A percentile compares a stretch with the other conserved stretches of the same genome.
Evolutionary conservation across 805 yeast genomes (phyloP).

Genomic region (Candida hispaniensis): DNA sequence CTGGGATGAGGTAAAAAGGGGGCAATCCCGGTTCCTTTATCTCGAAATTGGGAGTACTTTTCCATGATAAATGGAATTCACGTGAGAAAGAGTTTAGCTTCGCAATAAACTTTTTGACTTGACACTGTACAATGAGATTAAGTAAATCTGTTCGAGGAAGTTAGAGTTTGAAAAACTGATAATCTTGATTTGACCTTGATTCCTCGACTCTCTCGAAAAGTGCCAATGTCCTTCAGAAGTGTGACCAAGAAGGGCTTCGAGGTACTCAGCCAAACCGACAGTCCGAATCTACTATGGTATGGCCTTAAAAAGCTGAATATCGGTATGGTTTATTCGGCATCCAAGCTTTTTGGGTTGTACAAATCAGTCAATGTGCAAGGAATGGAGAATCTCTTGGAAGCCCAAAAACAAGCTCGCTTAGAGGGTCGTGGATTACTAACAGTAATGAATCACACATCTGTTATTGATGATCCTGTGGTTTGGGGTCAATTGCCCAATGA

Average conservation of each 20-base stretch:
- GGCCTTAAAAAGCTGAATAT: conserved; percentile 12
- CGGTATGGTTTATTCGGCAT: conserved; percentile 9
- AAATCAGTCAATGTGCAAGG: conserved; percentile 35
- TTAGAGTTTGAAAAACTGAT: too few relatives aligned
- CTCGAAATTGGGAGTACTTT: conserved; percentile 75
- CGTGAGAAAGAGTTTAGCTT: too few relatives aligned
- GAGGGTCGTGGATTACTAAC: conserved; percentile 75
- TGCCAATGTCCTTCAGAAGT: conserved; percentile 12
- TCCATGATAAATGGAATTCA: conserved; percentile 57
- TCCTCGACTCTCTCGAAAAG: background rate
- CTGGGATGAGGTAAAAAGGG: conserved; percentile 58
- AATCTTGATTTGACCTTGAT: background rate
- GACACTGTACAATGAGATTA: too few relatives aligned
- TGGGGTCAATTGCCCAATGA: conserved; percentile 81
- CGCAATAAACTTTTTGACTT: too few relatives aligned
- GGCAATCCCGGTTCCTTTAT: conserved; percentile 86
- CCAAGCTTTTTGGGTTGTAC: conserved; percentile 3
- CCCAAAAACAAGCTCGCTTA: conserved; percentile 46
- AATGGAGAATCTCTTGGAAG: conserved; percentile 52
- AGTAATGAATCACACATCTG: conserved; percentile 71
- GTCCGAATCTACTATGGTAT: conserved; percentile 14
- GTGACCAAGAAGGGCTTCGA: conserved; percentile 6
- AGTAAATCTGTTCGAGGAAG: too few relatives aligned
- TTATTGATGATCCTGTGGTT: conserved; percentile 75
- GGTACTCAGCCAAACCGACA: conserved; percentile 6